A percentile compares a stretch with the other conserved stretches of the same genome.
Evolutionary conservation across 169 alveolate genomes (phyloP).

Genomic region (Plasmodium malariae): DNA sequence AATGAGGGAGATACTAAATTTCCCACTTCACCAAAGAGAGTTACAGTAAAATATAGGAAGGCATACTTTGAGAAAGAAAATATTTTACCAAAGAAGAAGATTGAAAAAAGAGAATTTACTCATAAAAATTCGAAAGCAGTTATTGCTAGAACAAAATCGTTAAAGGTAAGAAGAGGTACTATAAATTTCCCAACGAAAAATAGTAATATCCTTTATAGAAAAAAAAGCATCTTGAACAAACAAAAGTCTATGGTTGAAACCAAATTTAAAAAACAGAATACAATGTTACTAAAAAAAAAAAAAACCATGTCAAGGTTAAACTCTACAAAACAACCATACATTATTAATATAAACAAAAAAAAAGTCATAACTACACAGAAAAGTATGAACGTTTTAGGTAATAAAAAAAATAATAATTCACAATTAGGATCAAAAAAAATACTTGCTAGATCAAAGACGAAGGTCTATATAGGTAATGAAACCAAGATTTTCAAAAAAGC

Average conservation of each 20-base stretch:
- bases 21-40: conserved; percentile 24
- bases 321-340: conserved; percentile 36
- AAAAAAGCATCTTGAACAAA: conserved; percentile 38
- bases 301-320: conserved; percentile 47
- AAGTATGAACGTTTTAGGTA: conserved; percentile 1
- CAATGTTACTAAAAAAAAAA: conserved; percentile 28
- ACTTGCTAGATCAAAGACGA: conserved; percentile 59
- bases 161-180: conserved; percentile 38
- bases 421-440: background rate
- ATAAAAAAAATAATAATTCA: conserved; percentile 24
- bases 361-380: conserved; percentile 34
- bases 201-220: conserved; percentile 19
- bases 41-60: conserved; percentile 13
- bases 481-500: conserved; percentile 58
- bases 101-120: conserved; percentile 31
- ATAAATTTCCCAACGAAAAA: conserved; percentile 52
- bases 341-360: conserved; percentile 50
- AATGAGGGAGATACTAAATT: conserved; percentile 27
- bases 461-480: conserved; percentile 56
- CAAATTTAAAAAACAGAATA: conserved; percentile 59
- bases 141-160: conserved; percentile 46
- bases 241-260: conserved; percentile 42
- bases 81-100: conserved; percentile 4
- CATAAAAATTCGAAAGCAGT: conserved; percentile 11
- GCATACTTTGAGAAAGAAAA: conserved; percentile 12